Evolutionary conservation across 2,329 filamentous ascomycete species (phyloP).

Genomic region (Penicillium verrucosum): DNA sequence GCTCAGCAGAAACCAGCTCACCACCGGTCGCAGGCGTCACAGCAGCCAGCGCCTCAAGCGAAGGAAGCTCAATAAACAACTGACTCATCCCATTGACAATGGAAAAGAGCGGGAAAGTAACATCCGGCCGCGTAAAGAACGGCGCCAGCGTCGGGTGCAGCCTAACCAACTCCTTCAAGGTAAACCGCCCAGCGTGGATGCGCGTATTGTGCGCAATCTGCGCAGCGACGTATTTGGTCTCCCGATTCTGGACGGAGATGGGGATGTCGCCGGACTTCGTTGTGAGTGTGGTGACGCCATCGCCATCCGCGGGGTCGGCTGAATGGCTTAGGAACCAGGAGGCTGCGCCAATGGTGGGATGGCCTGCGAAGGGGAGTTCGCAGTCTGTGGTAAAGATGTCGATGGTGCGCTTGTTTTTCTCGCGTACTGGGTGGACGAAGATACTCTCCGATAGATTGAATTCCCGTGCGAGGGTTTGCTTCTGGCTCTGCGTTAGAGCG

Average conservation of each 20-base stretch:
- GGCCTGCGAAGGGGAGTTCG: conserved; percentile 58
- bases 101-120: conserved; percentile 33
- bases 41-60: conserved; percentile 55
- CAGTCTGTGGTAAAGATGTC: conserved; percentile 53
- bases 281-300: conserved; percentile 38
- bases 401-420: conserved; percentile 31
- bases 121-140: conserved; percentile 13
- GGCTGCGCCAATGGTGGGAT: conserved; percentile 57
- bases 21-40: conserved; percentile 25
- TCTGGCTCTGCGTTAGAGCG: conserved; percentile 45
- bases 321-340: conserved; percentile 42
- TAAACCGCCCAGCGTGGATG: conserved; percentile 31
- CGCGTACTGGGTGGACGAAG: conserved; percentile 45
- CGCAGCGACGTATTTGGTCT: conserved; percentile 24
- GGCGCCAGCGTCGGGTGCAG: conserved; percentile 28
- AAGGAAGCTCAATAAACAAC: conserved; percentile 60
- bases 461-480: conserved; percentile 54
- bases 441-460: conserved; percentile 60
- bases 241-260: conserved; percentile 32
- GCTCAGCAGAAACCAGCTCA: conserved; percentile 20
- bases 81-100: conserved; percentile 52
- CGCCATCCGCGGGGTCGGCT: conserved; percentile 15
- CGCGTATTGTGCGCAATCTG: conserved; percentile 38
- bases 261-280: conserved; percentile 59
- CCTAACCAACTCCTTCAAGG: conserved; percentile 22